Base-by-base conservation (phyloP, 306 rosid genomes). In the Sechiopsis laciniata region DNA sequence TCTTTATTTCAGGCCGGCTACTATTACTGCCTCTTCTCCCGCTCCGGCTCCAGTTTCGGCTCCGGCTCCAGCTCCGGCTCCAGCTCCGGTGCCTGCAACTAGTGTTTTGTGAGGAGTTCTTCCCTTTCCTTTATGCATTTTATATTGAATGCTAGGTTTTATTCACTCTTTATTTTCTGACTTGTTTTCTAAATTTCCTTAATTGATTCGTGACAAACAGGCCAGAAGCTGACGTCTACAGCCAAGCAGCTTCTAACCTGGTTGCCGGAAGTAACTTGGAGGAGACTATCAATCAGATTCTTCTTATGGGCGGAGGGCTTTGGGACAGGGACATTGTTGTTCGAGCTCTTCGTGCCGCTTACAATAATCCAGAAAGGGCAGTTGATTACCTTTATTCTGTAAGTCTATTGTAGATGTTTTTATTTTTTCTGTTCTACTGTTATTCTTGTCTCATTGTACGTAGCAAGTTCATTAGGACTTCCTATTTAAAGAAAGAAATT, bases 251-350 rank as follows among this genome's bases (percentile, higher is more conserved):
- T 2, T 93, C 98, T 72, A 88, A 88, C 80, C 88, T 90, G 60
- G 91, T 93, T 72, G 93, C 97, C 55, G 98, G 98, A 63, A 87
- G 32, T 76, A 90, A 84, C 85, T 83, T 93, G 81, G 98, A 90
- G 82, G 91, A 61, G 78, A 81, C 88, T 53, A 66, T 90, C 69
- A 90, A 93, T 79, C 96, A 90, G 78, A 90, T 93, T 55, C 85
- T 93, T 76, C 96, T 85, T 52, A 83, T 93, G 85, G 98, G 98
- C 56, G 98, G 93, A 40, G 98, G 97, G 32, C 84, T 83, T 71
- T 93, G 98, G 98, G 97, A 93, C 54, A 88, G 93, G 80, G 98
- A 90, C 58, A 90, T 90, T 73, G 98, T 93, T 69, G 75, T 85
- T 37, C 90, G 91, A 52, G 97, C 98, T 72, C 91, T 93, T 66